These are phyloP conservation scores for Candida sonorensis DNA, from an alignment of 805 yeast genomes.

Conservation along the genomic window DNA sequence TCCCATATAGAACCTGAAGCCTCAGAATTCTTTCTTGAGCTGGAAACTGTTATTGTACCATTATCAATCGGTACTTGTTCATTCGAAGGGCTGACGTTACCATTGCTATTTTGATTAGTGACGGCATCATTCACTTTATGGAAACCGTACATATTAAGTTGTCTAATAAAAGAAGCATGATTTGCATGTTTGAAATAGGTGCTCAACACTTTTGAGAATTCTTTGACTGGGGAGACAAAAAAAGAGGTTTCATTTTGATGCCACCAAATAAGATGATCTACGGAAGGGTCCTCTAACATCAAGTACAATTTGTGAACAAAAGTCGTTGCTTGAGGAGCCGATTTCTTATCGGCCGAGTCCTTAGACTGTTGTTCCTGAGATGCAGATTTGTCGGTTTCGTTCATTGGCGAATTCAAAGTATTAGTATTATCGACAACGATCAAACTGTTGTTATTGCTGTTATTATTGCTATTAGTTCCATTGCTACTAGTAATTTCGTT, in stretches of 20 bases:
- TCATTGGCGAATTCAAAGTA: too few relatives aligned
- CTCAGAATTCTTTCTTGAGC: slow-evolving; percentile 18
- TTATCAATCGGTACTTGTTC: too few relatives aligned
- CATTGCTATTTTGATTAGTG: slow-evolving; percentile 1
- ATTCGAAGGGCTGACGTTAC: slow-evolving; percentile 6
- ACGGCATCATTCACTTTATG: slow-evolving; percentile 56
- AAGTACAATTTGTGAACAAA: slow-evolving; percentile 87
- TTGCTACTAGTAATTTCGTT: too few relatives aligned
- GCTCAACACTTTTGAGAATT: slow-evolving; percentile 66
- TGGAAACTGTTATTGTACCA: slow-evolving; percentile 1
- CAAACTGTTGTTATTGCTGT: too few relatives aligned
- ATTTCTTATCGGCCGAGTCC: slow-evolving; percentile 9
- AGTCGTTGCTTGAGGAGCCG: slow-evolving; percentile 26
- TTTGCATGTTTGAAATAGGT: slow-evolving; percentile 75
- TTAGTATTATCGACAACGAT: too few relatives aligned
- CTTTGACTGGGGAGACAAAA: slow-evolving; percentile 77
- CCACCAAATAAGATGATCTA: slow-evolving; percentile 86
- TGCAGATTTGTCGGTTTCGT: too few relatives aligned
- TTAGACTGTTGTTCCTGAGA: slow-evolving; percentile 1
- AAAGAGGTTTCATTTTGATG: slow-evolving; percentile 58
- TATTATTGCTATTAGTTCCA: too few relatives aligned
- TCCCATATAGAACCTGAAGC: slow-evolving; percentile 54
- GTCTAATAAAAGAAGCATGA: slow-evolving; percentile 73
- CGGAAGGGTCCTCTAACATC: slow-evolving; percentile 74
- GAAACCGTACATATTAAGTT: slow-evolving; percentile 77